Percentiles rank a stretch among this genome's conserved stretches.
phyloP scores from a whole-genome alignment of 495 filamentous ascomycete species.

The Lichenothelia convexa region DNA sequence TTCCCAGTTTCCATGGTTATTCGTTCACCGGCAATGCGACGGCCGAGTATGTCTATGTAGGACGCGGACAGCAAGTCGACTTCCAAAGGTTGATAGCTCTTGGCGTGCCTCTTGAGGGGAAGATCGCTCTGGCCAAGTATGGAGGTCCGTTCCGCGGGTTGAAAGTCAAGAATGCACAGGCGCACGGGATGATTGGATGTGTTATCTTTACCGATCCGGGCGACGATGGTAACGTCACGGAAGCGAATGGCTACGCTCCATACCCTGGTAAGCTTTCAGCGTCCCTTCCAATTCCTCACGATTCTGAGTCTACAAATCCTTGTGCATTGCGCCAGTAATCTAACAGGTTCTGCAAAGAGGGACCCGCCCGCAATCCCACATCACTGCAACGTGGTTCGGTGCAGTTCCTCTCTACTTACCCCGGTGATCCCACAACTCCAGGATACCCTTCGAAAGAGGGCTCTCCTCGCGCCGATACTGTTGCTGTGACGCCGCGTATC shows the following conservation, averaged over 20 bases:
- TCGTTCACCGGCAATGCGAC: constrained; percentile 15
- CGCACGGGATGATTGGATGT: constrained; percentile 16
- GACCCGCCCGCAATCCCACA: constrained; percentile 17
- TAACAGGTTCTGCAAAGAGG: too few relatives aligned
- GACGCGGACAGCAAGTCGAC: constrained; percentile 14
- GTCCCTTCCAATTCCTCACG: too few relatives aligned
- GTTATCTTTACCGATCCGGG: constrained; percentile 18
- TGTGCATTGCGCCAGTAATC: too few relatives aligned
- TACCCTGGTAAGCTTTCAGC: too few relatives aligned
- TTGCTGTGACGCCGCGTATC: constrained; percentile 11
- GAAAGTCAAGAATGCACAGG: constrained; percentile 5
- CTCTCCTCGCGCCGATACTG: constrained; percentile 11
- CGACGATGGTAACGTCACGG: constrained; percentile 18
- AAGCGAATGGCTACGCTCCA: constrained; percentile 15
- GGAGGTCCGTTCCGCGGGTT: constrained; percentile 17
- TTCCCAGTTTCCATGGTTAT: constrained; percentile 19
- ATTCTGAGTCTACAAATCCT: too few relatives aligned
- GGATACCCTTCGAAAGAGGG: constrained; percentile 18
- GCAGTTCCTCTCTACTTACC: constrained; percentile 13
- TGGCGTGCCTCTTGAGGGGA: constrained; percentile 17
- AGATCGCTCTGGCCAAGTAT: constrained; percentile 18
- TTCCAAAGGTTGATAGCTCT: constrained; percentile 13
- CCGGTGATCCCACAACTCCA: constrained; percentile 19
- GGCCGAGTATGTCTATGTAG: constrained; percentile 18
- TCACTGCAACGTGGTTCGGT: constrained; percentile 16